Evolutionary conservation across 495 filamentous ascomycete species (phyloP).

Genomic region (Aspergillus steynii): DNA sequence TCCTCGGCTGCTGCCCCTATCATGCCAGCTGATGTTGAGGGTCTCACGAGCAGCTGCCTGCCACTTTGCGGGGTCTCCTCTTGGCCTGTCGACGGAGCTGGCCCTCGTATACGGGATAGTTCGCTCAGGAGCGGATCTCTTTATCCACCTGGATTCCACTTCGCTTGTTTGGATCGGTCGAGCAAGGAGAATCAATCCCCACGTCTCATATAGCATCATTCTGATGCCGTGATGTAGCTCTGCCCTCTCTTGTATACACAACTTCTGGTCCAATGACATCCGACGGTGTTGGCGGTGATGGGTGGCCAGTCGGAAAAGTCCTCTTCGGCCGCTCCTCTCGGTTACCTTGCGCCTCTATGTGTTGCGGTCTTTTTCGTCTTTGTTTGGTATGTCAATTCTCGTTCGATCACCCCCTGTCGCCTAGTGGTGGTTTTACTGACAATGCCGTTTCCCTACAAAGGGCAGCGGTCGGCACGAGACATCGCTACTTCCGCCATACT

Average conservation of each 20-base stretch:
- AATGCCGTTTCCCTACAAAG: slow-evolving; percentile 12
- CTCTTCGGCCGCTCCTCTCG: slow-evolving; percentile 8
- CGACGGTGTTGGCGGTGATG: slow-evolving; percentile 1
- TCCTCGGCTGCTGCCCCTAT: not conserved
- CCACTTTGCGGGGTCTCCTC: not conserved
- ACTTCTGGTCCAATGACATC: not conserved
- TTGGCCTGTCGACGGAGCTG: not conserved
- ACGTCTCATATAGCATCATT: not conserved
- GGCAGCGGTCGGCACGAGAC: slow-evolving; percentile 17
- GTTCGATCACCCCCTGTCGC: not conserved
- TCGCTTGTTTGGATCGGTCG: too few species aligned
- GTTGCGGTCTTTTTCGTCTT: slow-evolving; percentile 4
- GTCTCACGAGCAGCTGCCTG: not conserved
- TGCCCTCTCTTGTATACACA: not conserved
- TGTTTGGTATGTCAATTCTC: slow-evolving; percentile 7
- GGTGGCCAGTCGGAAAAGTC: slow-evolving; percentile 5
- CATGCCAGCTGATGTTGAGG: not conserved
- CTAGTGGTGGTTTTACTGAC: slow-evolving; percentile 3
- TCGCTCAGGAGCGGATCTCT: not conserved
- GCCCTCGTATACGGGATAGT: not conserved
- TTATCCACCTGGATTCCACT: not conserved
- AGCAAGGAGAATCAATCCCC: not conserved
- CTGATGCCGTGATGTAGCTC: not conserved
- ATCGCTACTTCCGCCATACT: slow-evolving; percentile 5
- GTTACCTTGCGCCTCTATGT: slow-evolving; percentile 10